Evolutionary conservation across 495 filamentous ascomycete species (phyloP).

Genomic region (Neurospora pannonica): DNA sequence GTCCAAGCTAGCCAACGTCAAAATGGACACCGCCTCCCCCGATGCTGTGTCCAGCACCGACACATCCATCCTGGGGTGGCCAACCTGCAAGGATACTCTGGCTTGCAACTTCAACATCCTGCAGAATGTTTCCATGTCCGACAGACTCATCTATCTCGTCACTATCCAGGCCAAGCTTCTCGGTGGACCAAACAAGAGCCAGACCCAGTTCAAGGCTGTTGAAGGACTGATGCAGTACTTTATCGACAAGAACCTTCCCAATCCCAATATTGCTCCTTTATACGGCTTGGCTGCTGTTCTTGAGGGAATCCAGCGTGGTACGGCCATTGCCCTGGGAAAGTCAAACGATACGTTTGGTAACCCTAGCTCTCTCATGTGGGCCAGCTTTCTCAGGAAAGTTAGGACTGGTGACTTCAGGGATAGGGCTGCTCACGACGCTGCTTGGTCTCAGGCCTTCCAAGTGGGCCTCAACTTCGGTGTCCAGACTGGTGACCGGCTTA

Average conservation of each 20-base stretch:
- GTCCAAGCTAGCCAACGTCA: not conserved
- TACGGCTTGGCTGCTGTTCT: not conserved
- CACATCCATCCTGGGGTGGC: not conserved
- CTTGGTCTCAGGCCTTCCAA: not conserved
- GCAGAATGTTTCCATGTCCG: not conserved
- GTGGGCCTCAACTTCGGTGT: not conserved
- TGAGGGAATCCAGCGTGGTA: conserved; percentile 2
- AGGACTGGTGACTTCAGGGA: not conserved
- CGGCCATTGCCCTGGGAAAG: not conserved
- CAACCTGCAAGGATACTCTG: not conserved
- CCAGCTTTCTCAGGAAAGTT: not conserved
- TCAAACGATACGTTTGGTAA: conserved; percentile 1
- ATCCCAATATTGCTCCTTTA: not conserved
- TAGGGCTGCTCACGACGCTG: not conserved
- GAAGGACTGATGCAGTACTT: conserved; percentile 1
- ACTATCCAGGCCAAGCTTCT: not conserved
- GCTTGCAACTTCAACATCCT: not conserved
- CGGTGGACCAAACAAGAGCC: not conserved
- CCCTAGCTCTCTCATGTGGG: not conserved
- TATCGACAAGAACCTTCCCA: not conserved
- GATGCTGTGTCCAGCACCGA: not conserved
- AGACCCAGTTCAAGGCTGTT: not conserved
- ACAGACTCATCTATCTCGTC: not conserved
- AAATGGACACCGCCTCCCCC: not conserved
- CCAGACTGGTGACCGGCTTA: not conserved